Base-by-base conservation (phyloP, 176 grass and related monocot species). In the Areca catechu region DNA sequence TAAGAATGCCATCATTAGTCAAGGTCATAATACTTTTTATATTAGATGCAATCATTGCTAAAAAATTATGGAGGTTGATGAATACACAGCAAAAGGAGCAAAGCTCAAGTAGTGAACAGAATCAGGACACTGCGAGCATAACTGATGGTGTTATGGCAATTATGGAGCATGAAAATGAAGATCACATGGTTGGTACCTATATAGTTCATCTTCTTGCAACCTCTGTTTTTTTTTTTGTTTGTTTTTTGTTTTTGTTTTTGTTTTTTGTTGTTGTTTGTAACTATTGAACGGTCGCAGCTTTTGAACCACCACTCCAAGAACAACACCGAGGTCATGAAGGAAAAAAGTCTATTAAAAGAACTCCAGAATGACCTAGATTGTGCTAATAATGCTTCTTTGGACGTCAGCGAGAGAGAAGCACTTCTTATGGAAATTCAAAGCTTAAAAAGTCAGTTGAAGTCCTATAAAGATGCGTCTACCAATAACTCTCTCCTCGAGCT, bases 401-500 rank as follows among this genome's bases (percentile, higher is more conserved):
- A 14, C 51, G 22, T 24, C 43, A 66, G 56, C 28, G 82, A 85
- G 59, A 82, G 59, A 63, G 78, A 78, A 30, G 16, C 51, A 48
- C 75, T 85, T 57, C 59, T 82, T 50, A 14, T 30, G 24, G 82
- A 85, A 76, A 82, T 85, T 34, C 61, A 82, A 48, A 74, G 51
- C 58, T 69, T 90, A 53, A 79, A 61, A 75, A 58, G 76, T 56
- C 71, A 90, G 68, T 50, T 82, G n/a, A 79, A 79, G 50, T 37
- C 22, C 23, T 56, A 61, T 20, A 69, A 69, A 22, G 57, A 66
- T 20, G 61, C 47, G 28, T 74, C 68, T 19, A 63, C 63, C 56
- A 72, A 60, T 60, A 66, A 60, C 19, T 85, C 74, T 57, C 88
- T 98, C 78, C 81, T 98, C 9, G 93, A 98, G 4, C 71, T 85